A percentile compares a stretch with the other conserved stretches of the same genome.
phyloP scores from a whole-genome alignment of 2,329 filamentous ascomycete genomes.

The Rutstroemia sp. region DNA sequence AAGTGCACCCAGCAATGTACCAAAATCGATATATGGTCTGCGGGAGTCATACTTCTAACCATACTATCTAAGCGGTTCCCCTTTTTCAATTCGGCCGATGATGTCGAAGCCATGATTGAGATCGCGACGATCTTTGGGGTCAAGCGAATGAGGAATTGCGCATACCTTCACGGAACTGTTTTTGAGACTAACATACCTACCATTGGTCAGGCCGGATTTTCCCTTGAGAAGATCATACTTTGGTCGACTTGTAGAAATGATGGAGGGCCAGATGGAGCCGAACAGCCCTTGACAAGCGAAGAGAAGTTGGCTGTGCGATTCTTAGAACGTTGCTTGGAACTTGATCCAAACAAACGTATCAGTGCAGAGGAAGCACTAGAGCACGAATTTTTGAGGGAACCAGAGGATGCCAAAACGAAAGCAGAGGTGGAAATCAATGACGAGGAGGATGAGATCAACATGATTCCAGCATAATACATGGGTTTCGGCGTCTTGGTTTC shows the following conservation, averaged over 20 bases:
- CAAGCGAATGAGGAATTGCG: conserved; percentile 74
- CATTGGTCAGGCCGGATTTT: conserved; percentile 77
- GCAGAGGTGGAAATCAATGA: conserved; percentile 36
- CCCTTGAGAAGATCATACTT: conserved; percentile 85
- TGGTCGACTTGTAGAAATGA: conserved; percentile 83
- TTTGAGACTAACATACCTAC: conserved; percentile 92
- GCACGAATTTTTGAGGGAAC: conserved; percentile 54
- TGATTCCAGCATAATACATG: conserved; percentile 4
- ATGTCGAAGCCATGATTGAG: conserved; percentile 95
- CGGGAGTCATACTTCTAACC: conserved; percentile 93
- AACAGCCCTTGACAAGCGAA: conserved; percentile 50
- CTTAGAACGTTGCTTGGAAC: conserved; percentile 63
- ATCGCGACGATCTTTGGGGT: conserved; percentile 91
- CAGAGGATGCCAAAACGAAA: conserved; percentile 45
- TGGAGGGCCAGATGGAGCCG: conserved; percentile 41
- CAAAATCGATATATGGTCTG: conserved; percentile 95
- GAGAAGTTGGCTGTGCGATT: conserved; percentile 70
- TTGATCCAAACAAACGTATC: conserved; percentile 67
- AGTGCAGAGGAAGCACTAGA: conserved; percentile 66
- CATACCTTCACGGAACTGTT: conserved; percentile 79
- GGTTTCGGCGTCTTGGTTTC: not conserved
- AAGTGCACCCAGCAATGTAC: conserved; percentile 95
- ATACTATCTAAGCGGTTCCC: conserved; percentile 88
- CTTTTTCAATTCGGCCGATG: conserved; percentile 98
- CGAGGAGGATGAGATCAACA: conserved; percentile 20